Evolutionary conservation across 768 basidiomycete genomes (phyloP), one percentile per base, ranked within the genome.

Genomic region (Gloeophyllum trabeum): DNA sequence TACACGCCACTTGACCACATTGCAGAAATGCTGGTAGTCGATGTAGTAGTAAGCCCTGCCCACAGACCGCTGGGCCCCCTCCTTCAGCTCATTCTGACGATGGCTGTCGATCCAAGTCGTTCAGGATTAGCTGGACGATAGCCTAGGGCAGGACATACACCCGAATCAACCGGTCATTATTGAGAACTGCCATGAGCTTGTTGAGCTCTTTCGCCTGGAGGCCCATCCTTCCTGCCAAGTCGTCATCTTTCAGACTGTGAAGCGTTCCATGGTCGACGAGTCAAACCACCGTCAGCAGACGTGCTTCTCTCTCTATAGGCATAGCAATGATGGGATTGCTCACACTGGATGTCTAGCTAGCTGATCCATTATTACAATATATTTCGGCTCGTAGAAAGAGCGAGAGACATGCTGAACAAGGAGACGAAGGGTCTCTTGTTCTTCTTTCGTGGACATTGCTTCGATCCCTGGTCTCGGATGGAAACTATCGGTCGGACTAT

Each of bases 1-100:
- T 42, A 98, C 78, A 30, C 93, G 74, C 89, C 94, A 99, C 60
- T 98, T 97, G 61, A 94, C 87, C 36, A 98, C 92, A 61, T 98
- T 92, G 63, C 89, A 92, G 57, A 97, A 93, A 55, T 81, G 78
- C 53, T 90, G 79, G 61, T 94, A 92, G 64, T 99, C 83, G 57
- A 99, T 86, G 63, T 89, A 97, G 67, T 88, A 99, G 67, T 97
- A 99, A 54, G 88, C 83, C 53, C 83, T 81, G 48, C 83, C 84
- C 46, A 85, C 81, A 46, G 85, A 82, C 46, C 93, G 79, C 59
- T 85, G 83, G 35, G 85, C 84, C 40, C 85, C 86, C 57, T 91
- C 88, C 57, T 88, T 87, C 51, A 91, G 75, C 63, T 93, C 90
- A 48, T 91, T 91, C 55, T 91, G 88, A 34, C 88, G 83, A 56